Base-by-base conservation (phyloP, 768 basidiomycete species). In the Trametes sanguinea region DNA sequence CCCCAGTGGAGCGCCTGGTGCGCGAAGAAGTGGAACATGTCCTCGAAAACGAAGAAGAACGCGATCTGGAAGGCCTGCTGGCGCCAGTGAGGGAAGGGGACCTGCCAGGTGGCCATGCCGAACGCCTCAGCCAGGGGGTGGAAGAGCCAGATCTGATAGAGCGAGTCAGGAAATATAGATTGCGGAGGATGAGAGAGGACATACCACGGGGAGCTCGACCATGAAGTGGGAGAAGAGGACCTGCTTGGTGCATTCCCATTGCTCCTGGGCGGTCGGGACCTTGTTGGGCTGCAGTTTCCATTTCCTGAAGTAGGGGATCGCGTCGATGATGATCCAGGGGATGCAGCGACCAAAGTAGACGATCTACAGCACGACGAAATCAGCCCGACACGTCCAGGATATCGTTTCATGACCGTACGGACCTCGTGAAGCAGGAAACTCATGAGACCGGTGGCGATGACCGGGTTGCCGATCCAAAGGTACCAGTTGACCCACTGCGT, bases 311-410 rank as follows among this genome's bases (percentile, higher is more conserved):
- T 94, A 98, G 1, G 94, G 94, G 37, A 95, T 92, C 2, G 87
- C 79, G 76, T 99, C 97, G 73, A 98, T 88, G 75, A 97, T 90
- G 68, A 98, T 89, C 93, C 94, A 97, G 0, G 95, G 97, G 16
- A 98, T 74, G 65, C 89, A 88, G 27, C 97, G 90, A 42, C 96
- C 97, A 71, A 99, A 99, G 78, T 99, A 99, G 8, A 98, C 93
- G 70, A 94, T 76, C 95, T 97, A 63, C 30, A 39, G 2, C 17
- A 2, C 30, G 11, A 47, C 35, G 17, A 22, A 27, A 33, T 51
- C 45, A 22, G 51, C 37, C 17, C 30, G 14, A 14, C 33, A 32
- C n/a, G 8, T 22, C 6, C 14, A 13, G 9, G 30, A 13, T 51
- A 33, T 17, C 27, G 35, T 17, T 13, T 16, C 50, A 11, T 22